A percentile compares a stretch with the other conserved stretches of the same genome.
These are phyloP conservation scores for Annulohypoxylon nitens DNA, from an alignment of 495 filamentous ascomycete genomes.

Conservation along the genomic window DNA sequence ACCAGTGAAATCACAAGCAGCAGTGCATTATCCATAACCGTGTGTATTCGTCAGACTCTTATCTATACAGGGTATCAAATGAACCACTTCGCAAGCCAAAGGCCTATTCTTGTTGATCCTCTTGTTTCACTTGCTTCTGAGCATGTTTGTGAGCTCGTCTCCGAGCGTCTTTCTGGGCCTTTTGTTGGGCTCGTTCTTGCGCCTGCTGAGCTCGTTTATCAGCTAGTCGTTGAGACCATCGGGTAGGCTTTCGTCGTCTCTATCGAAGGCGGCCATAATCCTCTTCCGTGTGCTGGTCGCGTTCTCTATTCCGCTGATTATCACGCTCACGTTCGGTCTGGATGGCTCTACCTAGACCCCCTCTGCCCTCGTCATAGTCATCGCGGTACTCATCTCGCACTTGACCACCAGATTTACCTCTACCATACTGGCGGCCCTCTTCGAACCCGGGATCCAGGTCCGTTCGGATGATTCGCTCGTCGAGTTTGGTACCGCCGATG, in stretches of 20 bases:
- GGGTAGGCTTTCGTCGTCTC: neutral
- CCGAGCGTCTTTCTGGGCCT: too few species aligned
- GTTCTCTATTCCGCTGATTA: conserved; percentile 56
- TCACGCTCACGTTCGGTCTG: conserved; percentile 72
- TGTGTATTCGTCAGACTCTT: conserved; percentile 21
- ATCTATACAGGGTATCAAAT: conserved; percentile 35
- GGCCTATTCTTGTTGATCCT: conserved; percentile 10
- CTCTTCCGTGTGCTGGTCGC: conserved; percentile 60
- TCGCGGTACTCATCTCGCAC: conserved; percentile 98
- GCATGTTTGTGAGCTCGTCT: too few species aligned
- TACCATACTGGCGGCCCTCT: conserved; percentile 94
- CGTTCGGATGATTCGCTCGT: conserved; percentile 96
- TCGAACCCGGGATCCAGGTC: conserved; percentile 96
- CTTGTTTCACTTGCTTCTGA: too few species aligned
- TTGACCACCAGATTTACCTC: conserved; percentile 92
- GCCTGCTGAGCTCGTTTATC: too few species aligned
- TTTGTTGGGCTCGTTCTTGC: too few species aligned
- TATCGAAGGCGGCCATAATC: conserved; percentile 63
- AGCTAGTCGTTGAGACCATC: too few species aligned
- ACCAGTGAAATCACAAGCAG: neutral
- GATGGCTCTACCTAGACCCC: conserved; percentile 77
- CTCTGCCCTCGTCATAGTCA: conserved; percentile 94
- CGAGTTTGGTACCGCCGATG: conserved; percentile 97
- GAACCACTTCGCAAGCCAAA: neutral
- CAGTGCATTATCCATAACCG: conserved; percentile 6